Conservation (phyloP, 176 grass and related monocot species). For the Cocos nucifera region DNA sequence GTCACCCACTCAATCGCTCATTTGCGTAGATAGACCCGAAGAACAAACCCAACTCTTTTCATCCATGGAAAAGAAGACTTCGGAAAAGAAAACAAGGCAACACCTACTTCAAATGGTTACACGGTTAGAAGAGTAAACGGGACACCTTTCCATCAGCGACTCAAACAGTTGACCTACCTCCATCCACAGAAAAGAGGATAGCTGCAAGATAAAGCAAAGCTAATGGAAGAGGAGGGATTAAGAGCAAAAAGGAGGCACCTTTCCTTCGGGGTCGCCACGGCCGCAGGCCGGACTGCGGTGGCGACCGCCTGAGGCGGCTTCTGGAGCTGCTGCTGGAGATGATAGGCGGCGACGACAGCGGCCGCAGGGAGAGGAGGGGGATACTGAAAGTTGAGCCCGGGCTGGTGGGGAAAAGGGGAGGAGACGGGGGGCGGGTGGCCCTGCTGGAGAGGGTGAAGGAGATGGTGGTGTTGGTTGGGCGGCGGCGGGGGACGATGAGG, state of each 20-base stretch:
- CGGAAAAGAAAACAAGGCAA: too few relatives aligned
- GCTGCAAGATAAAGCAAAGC: too few relatives aligned
- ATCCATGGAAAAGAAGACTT: too few relatives aligned
- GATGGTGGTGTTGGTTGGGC: neutral
- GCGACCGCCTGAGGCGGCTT: neutral
- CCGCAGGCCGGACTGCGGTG: neutral
- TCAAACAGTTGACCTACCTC: neutral
- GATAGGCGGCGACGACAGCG: slow-evolving; percentile 9
- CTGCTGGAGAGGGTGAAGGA: neutral
- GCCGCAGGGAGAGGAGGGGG: slow-evolving; percentile 10
- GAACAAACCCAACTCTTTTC: too few relatives aligned
- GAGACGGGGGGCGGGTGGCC: neutral
- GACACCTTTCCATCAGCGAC: neutral
- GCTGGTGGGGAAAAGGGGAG: neutral
- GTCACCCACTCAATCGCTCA: too few relatives aligned
- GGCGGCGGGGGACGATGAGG: neutral
- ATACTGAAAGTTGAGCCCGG: neutral
- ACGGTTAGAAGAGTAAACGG: neutral
- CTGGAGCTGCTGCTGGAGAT: slow-evolving; percentile 14
- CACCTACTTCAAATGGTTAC: too few relatives aligned
- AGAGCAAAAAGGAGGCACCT: slow-evolving; percentile 5
- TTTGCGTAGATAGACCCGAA: too few relatives aligned
- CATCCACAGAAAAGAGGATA: too few relatives aligned
- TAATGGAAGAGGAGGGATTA: neutral
- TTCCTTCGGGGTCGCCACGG: neutral